Evolutionary conservation across 805 yeast species (phyloP).

Genomic region (Kregervanrija pseudodelftensis): DNA sequence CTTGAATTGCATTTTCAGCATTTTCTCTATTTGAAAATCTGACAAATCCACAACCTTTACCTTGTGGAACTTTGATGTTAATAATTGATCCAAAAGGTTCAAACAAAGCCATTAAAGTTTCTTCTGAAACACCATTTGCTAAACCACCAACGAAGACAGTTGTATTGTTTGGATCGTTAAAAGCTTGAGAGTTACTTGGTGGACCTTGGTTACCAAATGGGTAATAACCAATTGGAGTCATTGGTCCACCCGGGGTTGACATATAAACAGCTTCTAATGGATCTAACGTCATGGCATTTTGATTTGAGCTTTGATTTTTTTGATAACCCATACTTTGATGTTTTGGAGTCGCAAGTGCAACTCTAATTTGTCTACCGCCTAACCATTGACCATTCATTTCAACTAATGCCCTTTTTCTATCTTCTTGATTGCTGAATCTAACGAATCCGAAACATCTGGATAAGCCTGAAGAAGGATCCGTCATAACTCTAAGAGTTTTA

Average conservation of each 20-base stretch:
- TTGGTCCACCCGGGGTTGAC: slow-evolving; percentile 11
- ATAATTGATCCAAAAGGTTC: slow-evolving; percentile 67
- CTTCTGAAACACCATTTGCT: slow-evolving; percentile 56
- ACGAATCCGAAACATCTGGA: slow-evolving; percentile 80
- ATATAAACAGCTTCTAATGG: slow-evolving; percentile 18
- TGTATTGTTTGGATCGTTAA: slow-evolving; percentile 62
- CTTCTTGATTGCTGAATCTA: slow-evolving; percentile 62
- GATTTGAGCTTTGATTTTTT: slow-evolving; percentile 1
- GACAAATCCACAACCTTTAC: slow-evolving; percentile 76
- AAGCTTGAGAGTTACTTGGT: slow-evolving; percentile 8
- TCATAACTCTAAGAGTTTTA: slow-evolving; percentile 78
- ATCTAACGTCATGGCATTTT: slow-evolving; percentile 11
- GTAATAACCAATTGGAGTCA: slow-evolving; percentile 21
- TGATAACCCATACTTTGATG: slow-evolving; percentile 26
- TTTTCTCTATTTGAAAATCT: slow-evolving; percentile 59
- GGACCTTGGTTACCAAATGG: slow-evolving; percentile 1
- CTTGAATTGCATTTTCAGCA: slow-evolving; percentile 71
- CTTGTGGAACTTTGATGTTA: slow-evolving; percentile 69
- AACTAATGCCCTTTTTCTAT: slow-evolving; percentile 56
- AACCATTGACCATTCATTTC: slow-evolving; percentile 80
- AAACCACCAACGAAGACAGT: slow-evolving; percentile 67
- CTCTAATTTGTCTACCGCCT: slow-evolving; percentile 70
- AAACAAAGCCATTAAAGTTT: slow-evolving; percentile 52
- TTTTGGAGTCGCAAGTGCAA: slow-evolving; percentile 75
- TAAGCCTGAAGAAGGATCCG: slow-evolving; percentile 73